Evolutionary conservation across 2,329 filamentous ascomycete genomes (phyloP).

Genomic region (Thielaviopsis euricoi): DNA sequence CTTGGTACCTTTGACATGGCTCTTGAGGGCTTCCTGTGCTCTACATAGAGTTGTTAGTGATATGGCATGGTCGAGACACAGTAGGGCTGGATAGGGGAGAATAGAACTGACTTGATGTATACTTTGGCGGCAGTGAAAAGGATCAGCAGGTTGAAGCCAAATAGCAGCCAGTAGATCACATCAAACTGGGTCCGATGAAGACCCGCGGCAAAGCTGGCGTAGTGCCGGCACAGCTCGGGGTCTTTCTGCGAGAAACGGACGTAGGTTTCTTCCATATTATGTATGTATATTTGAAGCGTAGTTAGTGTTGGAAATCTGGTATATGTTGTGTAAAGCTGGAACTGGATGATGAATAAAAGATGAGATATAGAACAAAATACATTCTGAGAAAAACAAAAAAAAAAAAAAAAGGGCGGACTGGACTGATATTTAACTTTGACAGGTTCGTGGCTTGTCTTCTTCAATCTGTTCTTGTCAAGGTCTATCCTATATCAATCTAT

Average conservation of each 20-base stretch:
- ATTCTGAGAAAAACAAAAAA: too few relatives aligned
- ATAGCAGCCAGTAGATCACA: slow-evolving; percentile 30
- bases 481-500: not conserved
- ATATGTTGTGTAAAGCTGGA: too few relatives aligned
- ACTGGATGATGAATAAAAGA: too few relatives aligned
- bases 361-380: not conserved
- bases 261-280: not conserved
- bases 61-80: not conserved
- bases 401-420: not conserved
- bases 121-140: slow-evolving; percentile 28
- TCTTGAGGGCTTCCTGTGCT: slow-evolving; percentile 23
- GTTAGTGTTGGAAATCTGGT: too few relatives aligned
- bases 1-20: slow-evolving; percentile 18
- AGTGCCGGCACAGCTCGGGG: slow-evolving; percentile 21
- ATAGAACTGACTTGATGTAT: slow-evolving; percentile 22
- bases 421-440: not conserved
- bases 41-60: slow-evolving; percentile 13
- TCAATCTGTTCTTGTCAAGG: too few relatives aligned
- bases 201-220: slow-evolving; percentile 28
- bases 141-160: slow-evolving; percentile 26
- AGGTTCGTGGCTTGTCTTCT: not conserved
- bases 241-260: slow-evolving; percentile 13
- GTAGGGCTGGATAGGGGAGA: too few relatives aligned
- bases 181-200: slow-evolving; percentile 27
- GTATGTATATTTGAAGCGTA: too few relatives aligned